Evolutionary conservation across 768 basidiomycete species (phyloP), one percentile per base, ranked within the genome.

Genomic region (Phallus indusiatus): DNA sequence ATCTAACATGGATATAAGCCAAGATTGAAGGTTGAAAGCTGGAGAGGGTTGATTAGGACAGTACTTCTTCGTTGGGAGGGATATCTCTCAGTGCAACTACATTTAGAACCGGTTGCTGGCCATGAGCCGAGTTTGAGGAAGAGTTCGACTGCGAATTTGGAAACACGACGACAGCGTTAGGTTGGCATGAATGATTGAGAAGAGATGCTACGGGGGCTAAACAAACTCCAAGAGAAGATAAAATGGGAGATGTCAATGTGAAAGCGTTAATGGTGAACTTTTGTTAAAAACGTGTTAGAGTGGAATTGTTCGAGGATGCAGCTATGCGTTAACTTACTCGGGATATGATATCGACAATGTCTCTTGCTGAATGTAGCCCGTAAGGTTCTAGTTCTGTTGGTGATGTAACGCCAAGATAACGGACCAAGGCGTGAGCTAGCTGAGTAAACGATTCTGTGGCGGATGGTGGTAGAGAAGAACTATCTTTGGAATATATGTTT

Each of bases 251-350:
- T 1, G 92, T 86, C 10, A 96, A 73, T 0, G 94, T 87, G 67
- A 97, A 89, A 0, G 95, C 86, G 68, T 99, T 99, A 7, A 90
- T 89, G 10, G 83, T 81, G 68, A 97, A 94, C 94, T 98, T n/a
- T n/a, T n/a, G n/a, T n/a, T 62, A 51, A 33, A 56, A 50, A 20
- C n/a, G n/a, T n/a, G n/a, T n/a, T n/a, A n/a, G n/a, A n/a, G n/a
- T n/a, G n/a, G n/a, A n/a, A n/a, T n/a, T n/a, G n/a, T n/a, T n/a
- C n/a, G n/a, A n/a, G n/a, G n/a, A n/a, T n/a, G n/a, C n/a, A n/a
- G n/a, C n/a, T n/a, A n/a, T n/a, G 47, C 22, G 5, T 36, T n/a
- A n/a, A 70, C 81, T 42, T 64, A 90, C 90, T 56, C 81, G 76
- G n/a, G 90, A 91, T 53, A 87, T 80, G 22, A 86, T 66, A 63